Conservation (phyloP, 176 grass and related monocot species). For the Ensete ventricosum region DNA sequence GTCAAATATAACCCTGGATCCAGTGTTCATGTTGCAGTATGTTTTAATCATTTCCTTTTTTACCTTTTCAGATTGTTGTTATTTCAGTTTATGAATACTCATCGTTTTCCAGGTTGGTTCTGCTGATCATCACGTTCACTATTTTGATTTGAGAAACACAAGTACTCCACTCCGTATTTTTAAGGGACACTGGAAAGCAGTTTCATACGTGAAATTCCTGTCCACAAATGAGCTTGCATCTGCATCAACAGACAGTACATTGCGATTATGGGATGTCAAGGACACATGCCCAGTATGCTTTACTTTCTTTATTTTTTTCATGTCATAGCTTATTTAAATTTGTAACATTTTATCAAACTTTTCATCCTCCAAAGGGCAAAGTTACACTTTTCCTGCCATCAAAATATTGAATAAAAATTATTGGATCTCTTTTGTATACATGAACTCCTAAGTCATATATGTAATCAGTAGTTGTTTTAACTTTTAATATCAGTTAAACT, state of each 20-base stretch:
- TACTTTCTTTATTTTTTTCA: conserved; percentile 10
- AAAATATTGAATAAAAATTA: not conserved
- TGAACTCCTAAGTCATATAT: not conserved
- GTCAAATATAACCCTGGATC: conserved; percentile 99
- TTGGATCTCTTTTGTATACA: not conserved
- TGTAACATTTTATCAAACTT: not conserved
- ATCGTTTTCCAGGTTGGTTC: conserved; percentile 70
- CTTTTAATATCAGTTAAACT: not conserved
- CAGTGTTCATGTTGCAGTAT: conserved; percentile 74
- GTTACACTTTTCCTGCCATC: not conserved
- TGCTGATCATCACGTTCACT: conserved; percentile 96
- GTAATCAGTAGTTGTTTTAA: no score
- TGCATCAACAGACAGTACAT: conserved; percentile 94
- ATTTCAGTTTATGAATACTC: conserved; percentile 23
- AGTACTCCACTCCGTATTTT: conserved; percentile 70
- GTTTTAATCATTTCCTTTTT: conserved; percentile 22
- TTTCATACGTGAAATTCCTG: conserved; percentile 98
- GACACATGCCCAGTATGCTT: conserved; percentile 76
- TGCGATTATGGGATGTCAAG: conserved; percentile 96
- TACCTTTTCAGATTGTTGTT: conserved; percentile 3
- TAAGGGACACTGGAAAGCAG: conserved; percentile 87
- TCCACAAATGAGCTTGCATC: conserved; percentile 87
- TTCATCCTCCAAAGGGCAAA: not conserved
- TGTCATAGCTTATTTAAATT: not conserved
- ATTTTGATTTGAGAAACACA: conserved; percentile 94